Base-by-base conservation (phyloP, 345 rosid species). In the Aquilaria sinensis region DNA sequence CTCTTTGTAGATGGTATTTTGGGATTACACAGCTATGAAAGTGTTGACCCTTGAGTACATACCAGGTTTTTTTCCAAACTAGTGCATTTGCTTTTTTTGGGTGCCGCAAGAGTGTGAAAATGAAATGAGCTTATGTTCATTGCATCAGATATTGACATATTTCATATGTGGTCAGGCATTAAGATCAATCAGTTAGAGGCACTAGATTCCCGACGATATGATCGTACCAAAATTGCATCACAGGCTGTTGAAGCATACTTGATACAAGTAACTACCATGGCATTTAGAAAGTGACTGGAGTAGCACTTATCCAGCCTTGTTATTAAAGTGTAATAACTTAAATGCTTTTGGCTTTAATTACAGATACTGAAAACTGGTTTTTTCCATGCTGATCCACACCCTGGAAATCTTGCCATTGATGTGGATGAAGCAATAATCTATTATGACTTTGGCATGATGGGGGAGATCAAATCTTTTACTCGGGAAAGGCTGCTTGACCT, bases 391-490 rank as follows among this genome's bases (percentile, higher is more conserved):
- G 98, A 93, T 74, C 98, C 98, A 0, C 98, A 93, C 74, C 98
- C 98, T 23, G 98, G 98, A 62, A 93, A 93, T 70, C 96, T 93
- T 15, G 97, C 98, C 12, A 73, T 93, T 50, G 98, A 93, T 73
- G 74, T 69, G 60, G 96, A 93, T 63, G 90, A 93, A 67, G 56
- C 92, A 12, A 67, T 93, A 62, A 93, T 93, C 71, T 93, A 93
- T 72, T 93, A 93, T 66, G 98, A 93, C 76, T 93, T 88, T 58
- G 98, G 98, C 34, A 88, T 93, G 98, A 93, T 93, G 98, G 98
- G 98, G 72, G 97, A 93, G 68, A 88, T 93, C 67, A 90, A 93
- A 75, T 75, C 89, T 47, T 90, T 88, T 70, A 93, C 98, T 32
- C 92, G 97, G 11, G 81, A 69, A 67, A 90, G 92, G 65, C 63